Percentiles rank a stretch among this genome's conserved stretches.
phyloP scores from a whole-genome alignment of 2,329 filamentous ascomycete genomes.

The Ceratocystis colombiana region DNA sequence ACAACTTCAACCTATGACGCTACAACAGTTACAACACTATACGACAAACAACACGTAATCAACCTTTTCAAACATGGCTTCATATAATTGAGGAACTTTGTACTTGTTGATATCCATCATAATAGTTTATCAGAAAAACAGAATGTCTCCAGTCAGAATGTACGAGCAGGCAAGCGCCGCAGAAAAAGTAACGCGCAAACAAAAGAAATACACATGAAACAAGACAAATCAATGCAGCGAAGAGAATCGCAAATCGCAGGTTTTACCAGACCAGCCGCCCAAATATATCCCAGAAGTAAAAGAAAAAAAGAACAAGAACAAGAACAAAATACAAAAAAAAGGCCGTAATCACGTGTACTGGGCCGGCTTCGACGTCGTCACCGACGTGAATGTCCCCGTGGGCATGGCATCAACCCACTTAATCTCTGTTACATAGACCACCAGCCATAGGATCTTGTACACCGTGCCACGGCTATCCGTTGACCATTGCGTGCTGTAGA shows the following conservation, averaged over 20 bases:
- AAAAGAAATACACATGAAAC: neutral
- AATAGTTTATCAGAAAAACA: neutral
- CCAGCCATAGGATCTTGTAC: conserved; percentile 48
- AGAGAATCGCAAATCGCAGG: conserved; percentile 3
- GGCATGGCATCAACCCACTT: conserved; percentile 33
- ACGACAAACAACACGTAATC: too few species aligned
- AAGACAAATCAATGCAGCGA: neutral
- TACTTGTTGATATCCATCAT: neutral
- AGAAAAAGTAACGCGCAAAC: neutral
- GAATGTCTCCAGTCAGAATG: neutral
- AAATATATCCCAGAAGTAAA: conserved; percentile 10
- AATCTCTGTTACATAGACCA: conserved; percentile 46
- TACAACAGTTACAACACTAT: too few species aligned
- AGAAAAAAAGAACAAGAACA: conserved; percentile 3
- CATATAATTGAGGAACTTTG: neutral
- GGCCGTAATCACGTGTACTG: neutral
- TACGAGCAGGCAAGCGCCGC: neutral
- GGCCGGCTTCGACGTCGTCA: neutral
- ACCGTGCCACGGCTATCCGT: conserved; percentile 41
- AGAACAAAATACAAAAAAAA: conserved; percentile 6
- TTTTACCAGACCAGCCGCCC: conserved; percentile 10
- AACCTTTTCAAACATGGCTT: neutral
- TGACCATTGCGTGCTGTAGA: conserved; percentile 43
- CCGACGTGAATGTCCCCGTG: neutral
- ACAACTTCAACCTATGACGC: too few species aligned